Base-by-base conservation (phyloP, 2,329 filamentous ascomycete species). In the Chaetomiaceae sp. region DNA sequence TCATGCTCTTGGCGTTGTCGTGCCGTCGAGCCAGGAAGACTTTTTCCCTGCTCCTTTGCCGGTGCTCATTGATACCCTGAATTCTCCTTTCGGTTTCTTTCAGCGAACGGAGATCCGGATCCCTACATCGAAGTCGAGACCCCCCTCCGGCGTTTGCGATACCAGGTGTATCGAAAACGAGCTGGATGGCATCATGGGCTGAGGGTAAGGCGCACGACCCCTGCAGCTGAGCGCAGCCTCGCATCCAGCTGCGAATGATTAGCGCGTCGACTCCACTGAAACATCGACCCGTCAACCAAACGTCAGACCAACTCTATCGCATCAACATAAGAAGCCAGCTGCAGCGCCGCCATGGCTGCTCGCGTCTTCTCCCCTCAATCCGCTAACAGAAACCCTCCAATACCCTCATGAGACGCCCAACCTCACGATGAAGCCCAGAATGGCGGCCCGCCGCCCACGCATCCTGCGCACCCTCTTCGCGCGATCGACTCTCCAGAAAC, bases 111-210 rank as follows among this genome's bases (percentile, higher is more conserved):
- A 60, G 63, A 47, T 73, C 56, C 62, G 69, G 12, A 72, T 73
- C 7, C 51, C 72, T 12, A 62, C 72, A 3, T 68, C 64, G 7
- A 62, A 69, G 43, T 72, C 71, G 11, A 65, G 71, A 11, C 58
- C 72, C 5, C 58, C 73, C 1, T 73, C 71, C 53, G 71, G 70
- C 14, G 65, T 72, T 22, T 72, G 69, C 36, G 71, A 73, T 58
- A 63, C 69, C 9, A 64, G 60, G 53, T 68, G 61, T 15, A 63
- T 66, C 58, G 73, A 22, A 66, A 67, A 49, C 65, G 69, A 25
- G n/a, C n/a, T n/a, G n/a, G n/a, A n/a, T n/a, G n/a, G n/a, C n/a
- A n/a, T n/a, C n/a, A n/a, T n/a, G n/a, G n/a, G 27, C 27, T 31
- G 27, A 31, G 9, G 27, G 27, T 31, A 31, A 31, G 4, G 9